A percentile compares a stretch with the other conserved stretches of the same genome.
phyloP scores from a whole-genome alignment of 768 basidiomycete genomes.

The Leccinum boreale region DNA sequence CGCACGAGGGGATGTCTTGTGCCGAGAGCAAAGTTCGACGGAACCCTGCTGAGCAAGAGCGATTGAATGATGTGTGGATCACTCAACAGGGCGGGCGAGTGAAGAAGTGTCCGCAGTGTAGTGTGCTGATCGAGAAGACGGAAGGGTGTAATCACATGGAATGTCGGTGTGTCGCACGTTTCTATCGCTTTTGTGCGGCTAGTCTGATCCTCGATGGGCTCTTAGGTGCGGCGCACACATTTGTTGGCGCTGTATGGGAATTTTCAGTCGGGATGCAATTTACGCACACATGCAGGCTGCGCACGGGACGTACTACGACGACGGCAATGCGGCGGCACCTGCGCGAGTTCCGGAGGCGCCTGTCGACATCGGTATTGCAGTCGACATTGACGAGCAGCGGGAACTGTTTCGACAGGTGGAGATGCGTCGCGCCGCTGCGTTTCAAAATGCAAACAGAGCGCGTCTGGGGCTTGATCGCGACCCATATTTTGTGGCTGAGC shows the following conservation, averaged over 20 bases:
- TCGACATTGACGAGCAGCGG: constrained; percentile 5
- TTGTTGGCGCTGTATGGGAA: too few species aligned
- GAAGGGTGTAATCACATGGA: constrained; percentile 82
- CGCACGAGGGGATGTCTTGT: constrained; percentile 63
- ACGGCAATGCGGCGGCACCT: too few species aligned
- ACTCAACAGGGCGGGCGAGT: constrained; percentile 49
- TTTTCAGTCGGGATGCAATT: too few species aligned
- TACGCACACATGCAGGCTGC: too few species aligned
- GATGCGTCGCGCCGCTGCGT: constrained; percentile 4
- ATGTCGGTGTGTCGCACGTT: constrained; percentile 38
- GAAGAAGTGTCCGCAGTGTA: constrained; percentile 71
- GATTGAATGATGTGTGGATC: constrained; percentile 60
- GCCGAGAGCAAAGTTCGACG: constrained; percentile 36
- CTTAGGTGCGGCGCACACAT: too few species aligned
- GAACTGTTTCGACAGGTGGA: constrained; percentile 5
- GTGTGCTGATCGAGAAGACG: constrained; percentile 62
- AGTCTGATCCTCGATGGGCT: not conserved
- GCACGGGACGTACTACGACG: too few species aligned
- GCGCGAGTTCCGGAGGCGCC: too few species aligned
- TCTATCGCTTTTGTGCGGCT: not conserved
- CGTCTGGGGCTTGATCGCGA: not conserved
- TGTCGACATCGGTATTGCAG: too few species aligned
- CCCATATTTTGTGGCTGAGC: not conserved
- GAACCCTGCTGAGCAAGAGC: constrained; percentile 43
- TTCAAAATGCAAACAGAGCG: not conserved